These are phyloP conservation scores for Euphorbia lathyris DNA, from an alignment of 345 rosid genomes.

Conservation along the genomic window DNA sequence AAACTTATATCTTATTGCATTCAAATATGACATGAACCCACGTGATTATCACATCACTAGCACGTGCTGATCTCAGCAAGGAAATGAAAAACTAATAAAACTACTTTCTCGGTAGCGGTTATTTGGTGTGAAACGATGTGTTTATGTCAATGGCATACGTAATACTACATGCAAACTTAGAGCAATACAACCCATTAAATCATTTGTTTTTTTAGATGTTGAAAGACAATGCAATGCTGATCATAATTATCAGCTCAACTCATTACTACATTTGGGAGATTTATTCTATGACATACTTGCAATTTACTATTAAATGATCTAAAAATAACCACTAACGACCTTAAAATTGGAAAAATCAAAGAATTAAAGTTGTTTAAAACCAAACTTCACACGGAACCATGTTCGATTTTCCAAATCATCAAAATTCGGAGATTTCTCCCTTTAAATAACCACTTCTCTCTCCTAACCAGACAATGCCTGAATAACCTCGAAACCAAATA, in stretches of 20 bases:
- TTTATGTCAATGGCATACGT: background rate
- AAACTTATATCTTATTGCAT: background rate
- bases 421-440: no score
- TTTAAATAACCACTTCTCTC: no score
- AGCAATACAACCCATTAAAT: background rate
- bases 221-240: background rate
- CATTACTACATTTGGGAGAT: no score
- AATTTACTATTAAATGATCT: no score
- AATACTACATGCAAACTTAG: background rate
- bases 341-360: no score
- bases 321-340: no score
- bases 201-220: background rate
- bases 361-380: no score
- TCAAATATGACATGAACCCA: background rate
- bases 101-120: background rate
- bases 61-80: background rate
- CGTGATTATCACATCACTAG: background rate
- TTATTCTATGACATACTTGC: no score
- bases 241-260: background rate
- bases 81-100: background rate
- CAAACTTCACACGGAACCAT: no score
- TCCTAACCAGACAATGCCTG: no score
- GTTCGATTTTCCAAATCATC: no score
- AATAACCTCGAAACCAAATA: no score
- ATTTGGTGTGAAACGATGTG: background rate